Percentiles rank a stretch among this genome's conserved stretches.
phyloP scores from a whole-genome alignment of 257 asterid genomes.

The Petunia secreta region DNA sequence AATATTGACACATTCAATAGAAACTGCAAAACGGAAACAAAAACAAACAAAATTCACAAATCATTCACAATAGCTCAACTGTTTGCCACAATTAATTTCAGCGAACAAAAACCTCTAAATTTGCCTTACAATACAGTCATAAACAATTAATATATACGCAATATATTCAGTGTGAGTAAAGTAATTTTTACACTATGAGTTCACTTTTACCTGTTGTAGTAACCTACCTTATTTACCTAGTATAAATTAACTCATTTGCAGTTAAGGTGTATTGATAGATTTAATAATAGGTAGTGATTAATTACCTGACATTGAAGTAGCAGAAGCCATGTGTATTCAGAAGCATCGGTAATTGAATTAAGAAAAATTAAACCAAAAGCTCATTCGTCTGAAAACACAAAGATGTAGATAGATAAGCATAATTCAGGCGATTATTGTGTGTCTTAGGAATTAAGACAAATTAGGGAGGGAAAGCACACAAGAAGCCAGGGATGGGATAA shows the following conservation, averaged over 20 bases:
- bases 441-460: constrained; percentile 12
- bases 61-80: neutral
- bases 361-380: constrained; percentile 24
- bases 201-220: no score
- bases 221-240: no score
- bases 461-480: constrained; percentile 8
- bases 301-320: constrained; percentile 79
- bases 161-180: no score
- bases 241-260: no score
- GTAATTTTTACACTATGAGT: no score
- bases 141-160: no score
- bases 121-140: neutral
- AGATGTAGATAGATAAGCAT: neutral
- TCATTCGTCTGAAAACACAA: neutral
- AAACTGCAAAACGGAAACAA: constrained; percentile 50
- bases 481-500: constrained; percentile 19
- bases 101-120: neutral
- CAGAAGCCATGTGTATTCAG: constrained; percentile 64
- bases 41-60: neutral
- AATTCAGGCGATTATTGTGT: neutral
- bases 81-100: neutral
- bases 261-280: neutral
- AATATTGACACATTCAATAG: constrained; percentile 72
- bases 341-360: constrained; percentile 61
- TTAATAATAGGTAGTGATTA: neutral